These are phyloP conservation scores for Claviceps sp. DNA, from an alignment of 2,329 filamentous ascomycete genomes.

Conservation along the genomic window DNA sequence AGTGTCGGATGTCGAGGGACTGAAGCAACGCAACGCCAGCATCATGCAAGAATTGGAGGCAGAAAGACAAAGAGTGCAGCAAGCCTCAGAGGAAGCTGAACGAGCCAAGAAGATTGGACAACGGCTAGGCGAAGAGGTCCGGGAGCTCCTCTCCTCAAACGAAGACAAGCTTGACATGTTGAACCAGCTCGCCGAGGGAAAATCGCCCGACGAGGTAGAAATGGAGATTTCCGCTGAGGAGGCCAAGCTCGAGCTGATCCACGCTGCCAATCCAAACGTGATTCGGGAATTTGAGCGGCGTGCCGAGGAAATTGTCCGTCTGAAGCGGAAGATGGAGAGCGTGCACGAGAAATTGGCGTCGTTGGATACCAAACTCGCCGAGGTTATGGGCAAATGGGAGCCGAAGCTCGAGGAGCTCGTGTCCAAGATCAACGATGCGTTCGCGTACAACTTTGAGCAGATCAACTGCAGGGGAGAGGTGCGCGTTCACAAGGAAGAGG, in stretches of 20 bases:
- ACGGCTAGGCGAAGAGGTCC: conserved; percentile 21
- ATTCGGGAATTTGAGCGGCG: conserved; percentile 68
- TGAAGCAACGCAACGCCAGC: conserved; percentile 52
- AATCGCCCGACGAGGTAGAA: conserved; percentile 51
- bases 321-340: conserved; percentile 43
- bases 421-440: conserved; percentile 73
- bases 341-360: conserved; percentile 41
- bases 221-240: conserved; percentile 61
- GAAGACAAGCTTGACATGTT: conserved; percentile 28
- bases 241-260: conserved; percentile 66
- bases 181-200: conserved; percentile 29
- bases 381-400: conserved; percentile 66
- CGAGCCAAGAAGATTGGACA: conserved; percentile 21
- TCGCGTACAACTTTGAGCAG: conserved; percentile 83
- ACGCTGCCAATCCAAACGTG: conserved; percentile 61
- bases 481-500: conserved; percentile 72
- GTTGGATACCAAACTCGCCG: conserved; percentile 44
- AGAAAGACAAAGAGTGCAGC: conserved; percentile 23
- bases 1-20: conserved; percentile 58
- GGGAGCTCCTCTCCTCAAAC: conserved; percentile 25
- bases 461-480: conserved; percentile 94
- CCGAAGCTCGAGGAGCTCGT: conserved; percentile 68
- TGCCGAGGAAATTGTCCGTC: conserved; percentile 52
- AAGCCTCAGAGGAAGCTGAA: conserved; percentile 26
- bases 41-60: conserved; percentile 40